Evolutionary conservation across 148 eudicot species (phyloP), one percentile per base, ranked within the genome.

Genomic region (Agrostemma githago): DNA sequence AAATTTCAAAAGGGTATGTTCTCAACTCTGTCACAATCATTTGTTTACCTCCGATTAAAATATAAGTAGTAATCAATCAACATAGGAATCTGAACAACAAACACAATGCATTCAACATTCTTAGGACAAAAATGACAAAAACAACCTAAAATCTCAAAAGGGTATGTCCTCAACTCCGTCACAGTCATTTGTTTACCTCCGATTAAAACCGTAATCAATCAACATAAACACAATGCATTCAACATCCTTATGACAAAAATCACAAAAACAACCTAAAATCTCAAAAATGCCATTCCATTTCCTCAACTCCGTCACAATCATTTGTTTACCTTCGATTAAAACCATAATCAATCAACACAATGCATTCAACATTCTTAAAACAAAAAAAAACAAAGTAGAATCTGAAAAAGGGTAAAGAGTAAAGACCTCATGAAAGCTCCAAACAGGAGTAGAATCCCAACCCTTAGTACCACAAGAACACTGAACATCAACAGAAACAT

Each of bases 401-500:
- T 19, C 16, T 61, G 8, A 41, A 8, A 67, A 72, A 20, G 14
- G 51, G 12, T 79, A 41, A 48, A 51, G 56, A 51, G 14, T 51
- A 12, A 12, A 51, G 10, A 92, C 98, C 93, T 95, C 86, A 81
- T 84, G 87, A 81, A 92, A 95, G 76, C 76, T 81, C 62, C 67
- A 84, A 81, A 87, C 96, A 67, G 92, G 86, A 65, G 90, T 88
- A 70, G 75, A 76, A 73, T 86, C 91, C 71, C 78, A 64, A 26
- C 58, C 64, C 76, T 79, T 81, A 59, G 74, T 71, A 11, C 89
- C 97, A 68, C 21, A 72, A 66, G 84, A 85, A 53, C 83, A 95
- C 14, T 83, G 80, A 81, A 95, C 77, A 82, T 95, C 97, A 85
- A 79, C 85, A 46, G 96, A 85, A 41, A 95, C 93, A 82, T 84